phyloP scores from a whole-genome alignment of 768 basidiomycete genomes.

The Pulveroboletus ravenelii region DNA sequence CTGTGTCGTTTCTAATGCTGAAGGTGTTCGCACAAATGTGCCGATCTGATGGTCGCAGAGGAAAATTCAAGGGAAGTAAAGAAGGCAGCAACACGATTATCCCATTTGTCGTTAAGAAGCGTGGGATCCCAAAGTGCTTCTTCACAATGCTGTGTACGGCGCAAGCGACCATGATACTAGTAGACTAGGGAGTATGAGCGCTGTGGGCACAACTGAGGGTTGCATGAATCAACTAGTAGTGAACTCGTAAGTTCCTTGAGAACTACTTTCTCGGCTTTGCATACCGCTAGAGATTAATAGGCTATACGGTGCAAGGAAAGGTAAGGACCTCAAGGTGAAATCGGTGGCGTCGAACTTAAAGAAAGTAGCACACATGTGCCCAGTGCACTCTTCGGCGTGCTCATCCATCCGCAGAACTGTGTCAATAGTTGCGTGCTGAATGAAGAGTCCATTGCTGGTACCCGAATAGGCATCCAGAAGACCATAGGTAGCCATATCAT shows the following conservation, averaged over 20 bases:
- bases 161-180: slow-evolving; percentile 76
- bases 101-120: slow-evolving; percentile 72
- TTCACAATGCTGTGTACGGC: slow-evolving; percentile 71
- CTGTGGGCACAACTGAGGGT: slow-evolving; percentile 64
- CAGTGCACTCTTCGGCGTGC: too few species aligned
- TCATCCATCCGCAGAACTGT: too few species aligned
- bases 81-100: slow-evolving; percentile 82
- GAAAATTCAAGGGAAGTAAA: slow-evolving; percentile 72
- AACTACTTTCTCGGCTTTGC: too few species aligned
- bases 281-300: slow-evolving; percentile 22
- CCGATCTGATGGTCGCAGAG: slow-evolving; percentile 65
- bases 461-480: slow-evolving; percentile 36
- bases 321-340: slow-evolving; percentile 44
- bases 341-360: too few species aligned
- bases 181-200: slow-evolving; percentile 75
- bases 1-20: slow-evolving; percentile 80
- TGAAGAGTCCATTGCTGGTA: slow-evolving; percentile 36
- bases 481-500: too few species aligned
- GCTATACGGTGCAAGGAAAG: not conserved
- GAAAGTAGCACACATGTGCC: too few species aligned
- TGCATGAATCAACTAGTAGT: slow-evolving; percentile 63
- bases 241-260: not conserved
- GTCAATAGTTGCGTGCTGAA: too few species aligned
- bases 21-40: slow-evolving; percentile 75
- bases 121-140: slow-evolving; percentile 71